Base-by-base conservation (phyloP, 805 yeast species). In the Blastobotrys robertii region DNA sequence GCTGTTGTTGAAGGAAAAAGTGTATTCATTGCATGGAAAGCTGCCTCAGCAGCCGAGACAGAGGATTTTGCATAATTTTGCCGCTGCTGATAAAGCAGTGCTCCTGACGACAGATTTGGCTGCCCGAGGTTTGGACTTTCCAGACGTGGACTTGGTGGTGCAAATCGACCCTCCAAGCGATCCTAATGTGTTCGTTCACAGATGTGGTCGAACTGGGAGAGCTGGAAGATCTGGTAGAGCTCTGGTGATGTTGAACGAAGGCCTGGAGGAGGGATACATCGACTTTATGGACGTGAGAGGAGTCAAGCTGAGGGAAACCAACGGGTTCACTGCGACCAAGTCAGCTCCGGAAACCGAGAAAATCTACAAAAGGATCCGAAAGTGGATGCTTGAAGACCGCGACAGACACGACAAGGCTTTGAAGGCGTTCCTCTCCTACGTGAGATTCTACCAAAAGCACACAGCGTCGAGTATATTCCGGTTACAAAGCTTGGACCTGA, bases 41-140 rank as follows among this genome's bases (percentile, higher is more conserved):
- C 68, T 92, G 29, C 77, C 77, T n/a, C 80, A 94, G 0, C 76
- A 74, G 38, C 76, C 95, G 11, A 72, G 99, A 50, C 63, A 81
- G 41, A 83, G 76, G 57, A 84, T 95, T 0, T 64, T 90, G 36
- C 68, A 69, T 8, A 65, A 61, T 30, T 92, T 90, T 57, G 58
- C 78, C 0, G 47, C 54, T 3, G 55, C 58, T 6, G 62, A 63
- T 2, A 79, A 77, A 49, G 68, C 79, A 8, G 75, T 90, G 0
- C 63, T 92, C 16, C 66, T 92, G 63, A 87, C 98, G 1, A 92
- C 98, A 0, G 98, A 92, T 68, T 96, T 92, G n/a, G 97, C 98
- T 0, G 96, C 97, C 0, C 73, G 98, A 57, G 98, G 98, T 35
- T 75, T 92, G 15, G 98, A 92, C 66, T 81, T 92, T 25, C 94